These are phyloP conservation scores for Syzygium grande DNA, from an alignment of 345 rosid species.

Conservation along the genomic window DNA sequence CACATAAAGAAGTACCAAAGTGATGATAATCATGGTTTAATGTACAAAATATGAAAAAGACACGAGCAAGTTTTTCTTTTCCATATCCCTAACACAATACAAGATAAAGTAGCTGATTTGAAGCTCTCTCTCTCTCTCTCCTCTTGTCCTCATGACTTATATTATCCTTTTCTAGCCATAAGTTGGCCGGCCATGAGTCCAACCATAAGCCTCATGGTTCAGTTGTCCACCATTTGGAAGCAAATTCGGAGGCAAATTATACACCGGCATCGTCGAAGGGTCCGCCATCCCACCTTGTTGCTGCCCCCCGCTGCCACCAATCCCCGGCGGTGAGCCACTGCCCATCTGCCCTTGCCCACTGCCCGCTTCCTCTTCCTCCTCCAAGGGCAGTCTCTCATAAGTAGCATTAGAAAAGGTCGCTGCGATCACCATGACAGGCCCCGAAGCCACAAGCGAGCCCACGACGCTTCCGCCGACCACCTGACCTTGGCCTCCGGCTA, in stretches of 20 bases:
- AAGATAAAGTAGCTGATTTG: neutral
- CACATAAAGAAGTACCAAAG: neutral
- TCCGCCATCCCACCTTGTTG: constrained; percentile 30
- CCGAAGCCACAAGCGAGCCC: constrained; percentile 46
- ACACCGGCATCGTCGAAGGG: constrained; percentile 11
- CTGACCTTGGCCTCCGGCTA: constrained; percentile 54
- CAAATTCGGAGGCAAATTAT: constrained; percentile 58
- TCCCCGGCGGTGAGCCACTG: constrained; percentile 26
- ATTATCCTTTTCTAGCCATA: neutral
- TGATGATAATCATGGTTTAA: neutral
- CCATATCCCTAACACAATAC: neutral
- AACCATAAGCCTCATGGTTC: constrained; percentile 10
- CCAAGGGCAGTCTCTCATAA: constrained; percentile 47
- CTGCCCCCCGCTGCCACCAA: constrained; percentile 13
- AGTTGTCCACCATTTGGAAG: constrained; percentile 54
- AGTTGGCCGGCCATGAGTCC: constrained; percentile 12
- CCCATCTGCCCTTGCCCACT: constrained; percentile 31
- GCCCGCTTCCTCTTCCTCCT: constrained; percentile 37
- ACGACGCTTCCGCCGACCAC: constrained; percentile 54
- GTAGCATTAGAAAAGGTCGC: constrained; percentile 60
- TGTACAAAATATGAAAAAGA: neutral
- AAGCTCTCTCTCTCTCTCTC: neutral
- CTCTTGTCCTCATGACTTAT: neutral
- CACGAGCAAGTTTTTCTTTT: neutral
- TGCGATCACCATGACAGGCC: constrained; percentile 51